phyloP scores from a whole-genome alignment of 495 filamentous ascomycete species.

The Penicillium tannophilum region DNA sequence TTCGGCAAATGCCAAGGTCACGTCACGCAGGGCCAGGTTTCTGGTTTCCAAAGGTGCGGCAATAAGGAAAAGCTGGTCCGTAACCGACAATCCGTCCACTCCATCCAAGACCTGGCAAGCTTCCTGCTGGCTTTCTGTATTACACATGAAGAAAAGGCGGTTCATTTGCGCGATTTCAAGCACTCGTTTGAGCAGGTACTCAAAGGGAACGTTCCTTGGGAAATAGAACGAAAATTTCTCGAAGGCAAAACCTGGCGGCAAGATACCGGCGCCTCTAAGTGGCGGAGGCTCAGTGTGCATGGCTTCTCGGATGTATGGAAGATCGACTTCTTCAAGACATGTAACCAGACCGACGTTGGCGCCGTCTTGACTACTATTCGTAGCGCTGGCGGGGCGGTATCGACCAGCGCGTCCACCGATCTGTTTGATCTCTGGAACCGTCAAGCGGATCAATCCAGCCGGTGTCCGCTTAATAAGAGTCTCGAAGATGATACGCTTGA shows the following conservation, averaged over 20 bases:
- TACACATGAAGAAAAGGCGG: constrained; percentile 73
- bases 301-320: constrained; percentile 59
- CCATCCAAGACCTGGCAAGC: constrained; percentile 72
- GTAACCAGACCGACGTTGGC: constrained; percentile 73
- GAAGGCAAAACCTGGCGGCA: constrained; percentile 66
- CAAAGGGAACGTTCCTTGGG: constrained; percentile 72
- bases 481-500: constrained; percentile 90
- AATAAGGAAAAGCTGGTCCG: constrained; percentile 75
- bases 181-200: constrained; percentile 72
- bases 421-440: constrained; percentile 84
- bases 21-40: constrained; percentile 24
- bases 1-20: constrained; percentile 61
- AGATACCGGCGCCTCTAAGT: constrained; percentile 71
- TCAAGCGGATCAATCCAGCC: constrained; percentile 48
- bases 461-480: constrained; percentile 68
- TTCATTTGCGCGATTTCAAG: constrained; percentile 63
- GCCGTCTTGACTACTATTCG: constrained; percentile 25
- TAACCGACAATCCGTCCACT: constrained; percentile 61
- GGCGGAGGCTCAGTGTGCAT: constrained; percentile 65
- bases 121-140: constrained; percentile 54
- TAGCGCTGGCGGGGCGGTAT: constrained; percentile 69
- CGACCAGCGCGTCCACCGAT: constrained; percentile 94
- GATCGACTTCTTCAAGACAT: constrained; percentile 71
- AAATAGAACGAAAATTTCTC: constrained; percentile 77
- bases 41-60: constrained; percentile 58